Percentiles rank a stretch among this genome's conserved stretches.
These are phyloP conservation scores for Helotiales sp. DNA, from an alignment of 2,329 filamentous ascomycete genomes.

Conservation along the genomic window DNA sequence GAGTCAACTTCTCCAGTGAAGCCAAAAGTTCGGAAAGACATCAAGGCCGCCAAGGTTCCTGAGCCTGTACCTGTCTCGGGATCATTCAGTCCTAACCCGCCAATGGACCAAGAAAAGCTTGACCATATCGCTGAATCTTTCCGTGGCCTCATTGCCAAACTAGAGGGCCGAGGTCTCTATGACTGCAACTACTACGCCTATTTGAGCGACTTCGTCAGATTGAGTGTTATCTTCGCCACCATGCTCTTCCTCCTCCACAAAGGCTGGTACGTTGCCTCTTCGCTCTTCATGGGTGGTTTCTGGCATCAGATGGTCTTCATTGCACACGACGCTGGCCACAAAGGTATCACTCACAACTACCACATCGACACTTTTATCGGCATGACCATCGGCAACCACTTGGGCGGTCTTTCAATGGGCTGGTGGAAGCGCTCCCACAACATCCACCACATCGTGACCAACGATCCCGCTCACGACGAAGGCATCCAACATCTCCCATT, in stretches of 20 bases:
- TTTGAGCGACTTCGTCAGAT: slow-evolving; percentile 61
- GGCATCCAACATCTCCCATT: slow-evolving; percentile 71
- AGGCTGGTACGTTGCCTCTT: slow-evolving; percentile 62
- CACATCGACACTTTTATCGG: slow-evolving; percentile 62
- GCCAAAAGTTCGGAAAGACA: slow-evolving; percentile 57
- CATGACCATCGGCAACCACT: slow-evolving; percentile 67
- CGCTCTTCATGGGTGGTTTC: slow-evolving; percentile 63
- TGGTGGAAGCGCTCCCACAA: slow-evolving; percentile 76
- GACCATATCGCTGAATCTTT: slow-evolving; percentile 60
- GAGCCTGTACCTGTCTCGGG: no score
- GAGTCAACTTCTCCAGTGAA: slow-evolving; percentile 48
- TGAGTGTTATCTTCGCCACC: slow-evolving; percentile 53
- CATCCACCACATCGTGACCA: slow-evolving; percentile 70
- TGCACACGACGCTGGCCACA: slow-evolving; percentile 68
- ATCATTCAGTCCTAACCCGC: no score
- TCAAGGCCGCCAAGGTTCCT: background rate
- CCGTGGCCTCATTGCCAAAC: slow-evolving; percentile 57
- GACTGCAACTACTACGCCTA: slow-evolving; percentile 63
- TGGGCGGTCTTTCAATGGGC: slow-evolving; percentile 68
- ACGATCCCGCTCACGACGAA: slow-evolving; percentile 62
- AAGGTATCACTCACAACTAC: slow-evolving; percentile 65
- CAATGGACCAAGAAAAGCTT: slow-evolving; percentile 59
- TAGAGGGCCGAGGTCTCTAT: slow-evolving; percentile 62
- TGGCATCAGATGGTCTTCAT: slow-evolving; percentile 75
- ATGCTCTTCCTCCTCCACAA: slow-evolving; percentile 53